phyloP scores from a whole-genome alignment of 257 asterid genomes.

The Capsicum baccatum region DNA sequence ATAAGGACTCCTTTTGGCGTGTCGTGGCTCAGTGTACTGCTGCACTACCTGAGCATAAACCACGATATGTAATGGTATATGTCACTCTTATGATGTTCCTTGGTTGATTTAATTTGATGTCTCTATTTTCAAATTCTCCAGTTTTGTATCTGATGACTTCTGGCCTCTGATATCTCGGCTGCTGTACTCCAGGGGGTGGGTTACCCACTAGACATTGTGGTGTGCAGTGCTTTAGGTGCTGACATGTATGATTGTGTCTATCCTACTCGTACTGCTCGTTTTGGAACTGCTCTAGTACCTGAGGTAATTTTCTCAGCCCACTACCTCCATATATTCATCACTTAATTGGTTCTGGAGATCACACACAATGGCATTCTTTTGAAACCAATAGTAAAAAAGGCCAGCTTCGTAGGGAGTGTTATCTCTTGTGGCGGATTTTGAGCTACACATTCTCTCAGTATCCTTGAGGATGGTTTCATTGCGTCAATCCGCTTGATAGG shows the following conservation, averaged over 20 bases:
- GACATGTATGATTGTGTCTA: conserved; percentile 99
- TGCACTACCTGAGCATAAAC: conserved; percentile 93
- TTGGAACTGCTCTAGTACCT: conserved; percentile 97
- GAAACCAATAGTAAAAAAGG: background rate
- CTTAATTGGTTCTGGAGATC: conserved; percentile 17
- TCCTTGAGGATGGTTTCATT: too few relatives aligned
- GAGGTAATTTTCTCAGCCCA: conserved; percentile 58
- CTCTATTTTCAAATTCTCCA: conserved; percentile 19
- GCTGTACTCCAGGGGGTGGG: conserved; percentile 81
- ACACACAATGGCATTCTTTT: background rate
- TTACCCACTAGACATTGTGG: conserved; percentile 94
- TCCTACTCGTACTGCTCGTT: conserved; percentile 99
- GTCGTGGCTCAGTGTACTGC: conserved; percentile 99
- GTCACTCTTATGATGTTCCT: conserved; percentile 26
- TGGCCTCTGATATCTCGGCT: conserved; percentile 28
- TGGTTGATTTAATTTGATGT: background rate
- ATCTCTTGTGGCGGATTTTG: too few relatives aligned
- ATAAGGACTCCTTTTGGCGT: conserved; percentile 98
- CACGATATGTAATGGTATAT: conserved; percentile 91
- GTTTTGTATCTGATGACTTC: conserved; percentile 28
- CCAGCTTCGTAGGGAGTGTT: too few relatives aligned
- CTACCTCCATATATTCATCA: conserved; percentile 11
- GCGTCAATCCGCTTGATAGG: too few relatives aligned
- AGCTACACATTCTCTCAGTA: too few relatives aligned
- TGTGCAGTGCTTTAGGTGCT: conserved; percentile 99